These are phyloP conservation scores for Orbilia blumenaviensis DNA, from an alignment of 2,329 filamentous ascomycete genomes.

Conservation along the genomic window DNA sequence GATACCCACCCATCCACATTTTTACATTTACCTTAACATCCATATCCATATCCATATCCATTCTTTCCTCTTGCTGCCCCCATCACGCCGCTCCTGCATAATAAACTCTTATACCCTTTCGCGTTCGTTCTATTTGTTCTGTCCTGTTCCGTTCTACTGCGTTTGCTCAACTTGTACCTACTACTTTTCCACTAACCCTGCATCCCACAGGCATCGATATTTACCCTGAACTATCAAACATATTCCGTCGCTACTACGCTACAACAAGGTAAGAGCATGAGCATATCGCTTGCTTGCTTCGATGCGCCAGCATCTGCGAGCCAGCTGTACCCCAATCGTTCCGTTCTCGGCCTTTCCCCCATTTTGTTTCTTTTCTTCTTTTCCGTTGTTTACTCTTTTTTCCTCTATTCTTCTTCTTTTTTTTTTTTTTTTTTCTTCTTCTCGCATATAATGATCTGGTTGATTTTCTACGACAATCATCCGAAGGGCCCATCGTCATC, in stretches of 20 bases:
- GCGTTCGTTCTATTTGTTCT: too few relatives aligned
- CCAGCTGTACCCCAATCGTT: constrained; percentile 48
- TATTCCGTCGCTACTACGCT: constrained; percentile 4
- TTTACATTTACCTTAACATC: not conserved
- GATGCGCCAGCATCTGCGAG: constrained; percentile 34
- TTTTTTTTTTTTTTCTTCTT: not conserved
- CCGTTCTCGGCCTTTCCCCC: constrained; percentile 39
- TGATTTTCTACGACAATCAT: constrained; percentile 33
- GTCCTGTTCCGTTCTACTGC: too few relatives aligned
- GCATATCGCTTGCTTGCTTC: constrained; percentile 13
- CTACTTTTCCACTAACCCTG: constrained; percentile 45
- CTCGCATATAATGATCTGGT: constrained; percentile 35
- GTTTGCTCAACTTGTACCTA: constrained; percentile 26
- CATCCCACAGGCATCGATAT: constrained; percentile 39
- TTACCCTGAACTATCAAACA: constrained; percentile 36
- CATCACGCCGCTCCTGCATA: constrained; percentile 29
- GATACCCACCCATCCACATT: not conserved
- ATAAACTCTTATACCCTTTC: constrained; percentile 16
- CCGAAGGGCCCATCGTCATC: constrained; percentile 50
- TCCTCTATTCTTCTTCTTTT: not conserved
- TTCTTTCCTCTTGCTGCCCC: not conserved
- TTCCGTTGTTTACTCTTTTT: not conserved
- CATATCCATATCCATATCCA: not conserved
- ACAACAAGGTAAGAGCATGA: constrained; percentile 37
- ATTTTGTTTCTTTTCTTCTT: constrained; percentile 3